Conservation (phyloP, 1,139 yeast genomes). For the Lizanozyma gosingica region DNA sequence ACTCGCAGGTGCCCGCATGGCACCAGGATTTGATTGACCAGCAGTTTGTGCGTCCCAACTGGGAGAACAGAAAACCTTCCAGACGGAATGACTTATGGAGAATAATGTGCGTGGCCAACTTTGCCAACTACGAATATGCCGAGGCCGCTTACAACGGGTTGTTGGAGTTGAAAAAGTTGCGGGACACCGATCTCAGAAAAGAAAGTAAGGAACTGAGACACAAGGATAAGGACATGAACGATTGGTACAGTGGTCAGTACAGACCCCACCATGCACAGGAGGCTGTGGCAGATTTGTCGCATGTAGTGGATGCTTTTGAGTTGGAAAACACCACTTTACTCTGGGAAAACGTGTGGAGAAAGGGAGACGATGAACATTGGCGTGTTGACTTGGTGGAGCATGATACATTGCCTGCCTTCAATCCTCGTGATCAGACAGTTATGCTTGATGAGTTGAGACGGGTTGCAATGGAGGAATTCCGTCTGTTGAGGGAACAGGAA, state of each 20-base stretch:
- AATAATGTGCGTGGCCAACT: constrained; percentile 77
- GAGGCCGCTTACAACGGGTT: constrained; percentile 68
- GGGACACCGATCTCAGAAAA: constrained; percentile 52
- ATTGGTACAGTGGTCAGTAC: constrained; percentile 80
- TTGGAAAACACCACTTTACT: constrained; percentile 42
- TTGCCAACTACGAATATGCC: constrained; percentile 56
- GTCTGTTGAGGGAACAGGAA: constrained; percentile 12
- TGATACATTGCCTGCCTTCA: constrained; percentile 46
- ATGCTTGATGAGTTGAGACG: constrained; percentile 50
- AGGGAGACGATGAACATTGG: constrained; percentile 71
- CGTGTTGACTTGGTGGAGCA: constrained; percentile 46
- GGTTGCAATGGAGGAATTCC: constrained; percentile 30
- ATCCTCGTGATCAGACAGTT: constrained; percentile 58
- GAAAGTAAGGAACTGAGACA: constrained; percentile 64
- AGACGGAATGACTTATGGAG: constrained; percentile 86
- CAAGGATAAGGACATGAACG: constrained; percentile 67
- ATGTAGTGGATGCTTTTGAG: constrained; percentile 57
- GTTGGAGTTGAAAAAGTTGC: constrained; percentile 60
- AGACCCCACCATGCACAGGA: constrained; percentile 90
- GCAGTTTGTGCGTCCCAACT: constrained; percentile 71
- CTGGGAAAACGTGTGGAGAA: constrained; percentile 87
- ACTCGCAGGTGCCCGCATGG: constrained; percentile 65
- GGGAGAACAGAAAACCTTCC: constrained; percentile 79
- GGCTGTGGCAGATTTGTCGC: constrained; percentile 79
- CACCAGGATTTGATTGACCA: constrained; percentile 64